Evolutionary conservation across 148 eudicot species (phyloP).

Genomic region (Talinum fruticosum): DNA sequence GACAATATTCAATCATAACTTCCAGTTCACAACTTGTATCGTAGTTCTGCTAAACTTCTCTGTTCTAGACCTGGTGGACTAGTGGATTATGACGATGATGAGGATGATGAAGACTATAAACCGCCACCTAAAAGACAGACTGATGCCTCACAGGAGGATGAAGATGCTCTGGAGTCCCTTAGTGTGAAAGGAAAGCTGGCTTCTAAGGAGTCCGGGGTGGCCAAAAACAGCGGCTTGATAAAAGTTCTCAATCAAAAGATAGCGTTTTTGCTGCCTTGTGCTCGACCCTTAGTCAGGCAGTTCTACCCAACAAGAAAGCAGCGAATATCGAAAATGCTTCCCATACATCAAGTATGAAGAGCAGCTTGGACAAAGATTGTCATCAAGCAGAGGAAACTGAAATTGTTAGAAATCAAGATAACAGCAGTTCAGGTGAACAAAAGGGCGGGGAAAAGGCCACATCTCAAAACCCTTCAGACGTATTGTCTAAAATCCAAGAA

Average conservation of each 20-base stretch:
- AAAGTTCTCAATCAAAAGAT: conserved; percentile 50
- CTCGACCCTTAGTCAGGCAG: conserved; percentile 66
- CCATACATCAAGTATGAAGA: conserved; percentile 27
- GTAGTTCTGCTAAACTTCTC: conserved; percentile 6
- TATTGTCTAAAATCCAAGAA: conserved; percentile 33
- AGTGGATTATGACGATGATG: conserved; percentile 95
- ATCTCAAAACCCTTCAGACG: conserved; percentile 33
- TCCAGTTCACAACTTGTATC: neutral
- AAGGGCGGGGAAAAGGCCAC: conserved; percentile 20
- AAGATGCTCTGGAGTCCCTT: conserved; percentile 47
- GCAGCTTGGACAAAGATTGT: conserved; percentile 34
- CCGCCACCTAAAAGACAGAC: conserved; percentile 77
- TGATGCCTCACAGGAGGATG: conserved; percentile 61
- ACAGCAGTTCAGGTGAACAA: conserved; percentile 24
- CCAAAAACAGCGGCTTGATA: conserved; percentile 54
- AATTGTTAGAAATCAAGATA: conserved; percentile 28
- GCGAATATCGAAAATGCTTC: conserved; percentile 29
- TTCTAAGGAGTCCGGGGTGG: conserved; percentile 50
- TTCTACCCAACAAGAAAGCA: conserved; percentile 60
- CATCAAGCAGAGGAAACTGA: conserved; percentile 34
- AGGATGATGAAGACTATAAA: conserved; percentile 88
- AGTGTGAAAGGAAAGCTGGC: conserved; percentile 59
- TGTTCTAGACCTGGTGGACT: conserved; percentile 69
- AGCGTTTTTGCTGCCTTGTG: conserved; percentile 72
- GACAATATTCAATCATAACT: neutral